Percentiles rank a stretch among this genome's conserved stretches.
phyloP scores from a whole-genome alignment of 2,329 filamentous ascomycete species.

The Exophiala mesophila region DNA sequence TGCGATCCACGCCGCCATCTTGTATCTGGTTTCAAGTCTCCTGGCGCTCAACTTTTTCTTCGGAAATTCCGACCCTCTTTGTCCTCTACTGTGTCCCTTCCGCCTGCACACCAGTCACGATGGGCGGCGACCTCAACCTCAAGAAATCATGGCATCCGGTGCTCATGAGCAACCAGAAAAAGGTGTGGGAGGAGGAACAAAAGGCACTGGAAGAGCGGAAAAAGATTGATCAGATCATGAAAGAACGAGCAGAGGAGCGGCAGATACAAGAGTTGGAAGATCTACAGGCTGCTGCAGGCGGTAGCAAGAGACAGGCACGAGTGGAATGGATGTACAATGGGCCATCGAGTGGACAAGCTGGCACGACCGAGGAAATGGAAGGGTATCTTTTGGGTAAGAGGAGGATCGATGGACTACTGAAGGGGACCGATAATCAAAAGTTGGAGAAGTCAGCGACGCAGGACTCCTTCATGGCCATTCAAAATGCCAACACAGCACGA shows the following conservation, averaged over 20 bases:
- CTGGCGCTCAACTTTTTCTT: not conserved
- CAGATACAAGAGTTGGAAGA: slow-evolving; percentile 86
- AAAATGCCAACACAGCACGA: slow-evolving; percentile 66
- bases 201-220: slow-evolving; percentile 93
- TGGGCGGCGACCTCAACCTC: slow-evolving; percentile 87
- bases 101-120: slow-evolving; percentile 48
- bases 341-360: slow-evolving; percentile 69
- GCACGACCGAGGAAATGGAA: slow-evolving; percentile 81
- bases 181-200: slow-evolving; percentile 87
- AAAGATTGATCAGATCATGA: slow-evolving; percentile 81
- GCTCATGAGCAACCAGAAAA: slow-evolving; percentile 82
- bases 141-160: slow-evolving; percentile 80
- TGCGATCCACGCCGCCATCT: not conserved
- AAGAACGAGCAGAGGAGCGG: slow-evolving; percentile 90
- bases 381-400: slow-evolving; percentile 89
- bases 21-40: not conserved
- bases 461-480: slow-evolving; percentile 59
- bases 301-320: slow-evolving; percentile 70
- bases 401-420: slow-evolving; percentile 79
- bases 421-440: slow-evolving; percentile 74
- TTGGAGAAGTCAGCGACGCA: slow-evolving; percentile 68
- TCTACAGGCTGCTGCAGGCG: slow-evolving; percentile 83
- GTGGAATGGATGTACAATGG: slow-evolving; percentile 99
- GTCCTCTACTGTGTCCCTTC: not conserved
- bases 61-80: not conserved